Base-by-base conservation (phyloP, 2,329 filamentous ascomycete genomes). In the Monosporascus cannonballus region DNA sequence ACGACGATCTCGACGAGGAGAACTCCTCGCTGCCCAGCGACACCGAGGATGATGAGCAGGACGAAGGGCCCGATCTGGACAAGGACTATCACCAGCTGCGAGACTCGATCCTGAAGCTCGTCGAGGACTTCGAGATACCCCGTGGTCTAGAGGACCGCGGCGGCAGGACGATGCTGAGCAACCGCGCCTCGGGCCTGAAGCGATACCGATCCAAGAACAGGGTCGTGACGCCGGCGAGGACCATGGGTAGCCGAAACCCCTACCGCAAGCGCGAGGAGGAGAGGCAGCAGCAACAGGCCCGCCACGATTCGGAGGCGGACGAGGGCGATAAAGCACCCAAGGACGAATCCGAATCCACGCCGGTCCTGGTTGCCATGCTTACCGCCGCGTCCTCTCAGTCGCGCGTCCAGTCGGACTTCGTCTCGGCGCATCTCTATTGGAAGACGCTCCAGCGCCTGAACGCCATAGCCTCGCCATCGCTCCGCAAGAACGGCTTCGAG, bases 401-500 rank as follows among this genome's bases (percentile, higher is more conserved):
- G 51, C 84, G 89, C 60, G 84, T 87, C 24, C 83, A 88, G 55
- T 88, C 87, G 0, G 90, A 96, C 66, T 96, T 91, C 62, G 84
- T 94, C 48, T 86, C 86, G 30, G 87, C 90, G 1, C 89, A 95
- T 61, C 79, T 89, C 49, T 96, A 93, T 73, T 93, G 89, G 84
- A 88, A 86, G 65, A 91, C 90, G 0, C 73, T 93, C 27, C 84
- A 89, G 55, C 86, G 90, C 56, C 77, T 96, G 18, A 82, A 83
- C 60, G 78, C 78, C 51, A 69, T 88, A 52, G 76, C 74, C 42
- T 85, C 80, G 17, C 74, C 80, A 6, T 85, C 78, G 9, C 69
- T 90, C 30, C 82, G 81, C 24, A 77, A 79, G 51, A 78, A 90
- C 64, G 83, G 88, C 30, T 89, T 89, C 69, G 76, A 88, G 37